phyloP scores from a whole-genome alignment of 352 stramenopile genomes.

The Phytopythium sindhum region DNA sequence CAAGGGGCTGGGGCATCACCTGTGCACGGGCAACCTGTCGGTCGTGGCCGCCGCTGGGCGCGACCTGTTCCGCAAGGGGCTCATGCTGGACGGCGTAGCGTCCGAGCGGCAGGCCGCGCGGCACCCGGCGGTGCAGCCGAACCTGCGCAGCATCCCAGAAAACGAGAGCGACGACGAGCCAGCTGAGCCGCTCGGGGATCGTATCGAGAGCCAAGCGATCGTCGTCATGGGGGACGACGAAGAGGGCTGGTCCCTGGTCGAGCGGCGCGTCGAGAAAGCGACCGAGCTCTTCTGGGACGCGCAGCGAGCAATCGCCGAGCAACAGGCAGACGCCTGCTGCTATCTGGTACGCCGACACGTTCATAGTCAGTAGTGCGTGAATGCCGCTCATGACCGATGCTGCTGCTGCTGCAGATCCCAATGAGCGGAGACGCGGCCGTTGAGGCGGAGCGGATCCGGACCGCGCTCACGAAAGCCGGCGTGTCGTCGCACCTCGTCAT shows the following conservation, averaged over 20 bases:
- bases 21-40: constrained; percentile 8
- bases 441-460: constrained; percentile 3
- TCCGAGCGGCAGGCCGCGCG: constrained; percentile 40
- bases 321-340: constrained; percentile 34
- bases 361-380: neutral
- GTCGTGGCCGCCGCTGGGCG: constrained; percentile 52
- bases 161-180: constrained; percentile 19
- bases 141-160: constrained; percentile 54
- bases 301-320: constrained; percentile 14
- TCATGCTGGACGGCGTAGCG: constrained; percentile 43
- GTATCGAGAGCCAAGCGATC: constrained; percentile 38
- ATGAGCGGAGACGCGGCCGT: constrained; percentile 14
- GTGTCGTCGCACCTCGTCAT: constrained; percentile 3
- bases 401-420: constrained; percentile 5
- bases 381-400: neutral
- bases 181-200: neutral
- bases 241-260: constrained; percentile 27
- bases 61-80: constrained; percentile 58
- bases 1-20: neutral
- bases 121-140: constrained; percentile 26
- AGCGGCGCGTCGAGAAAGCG: constrained; percentile 32
- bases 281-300: constrained; percentile 60
- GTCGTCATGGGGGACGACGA: constrained; percentile 41
- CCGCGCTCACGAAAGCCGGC: constrained; percentile 10
- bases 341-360: constrained; percentile 22